Conservation (phyloP, 495 filamentous ascomycete genomes). For the Aspergillus haitiensis region DNA sequence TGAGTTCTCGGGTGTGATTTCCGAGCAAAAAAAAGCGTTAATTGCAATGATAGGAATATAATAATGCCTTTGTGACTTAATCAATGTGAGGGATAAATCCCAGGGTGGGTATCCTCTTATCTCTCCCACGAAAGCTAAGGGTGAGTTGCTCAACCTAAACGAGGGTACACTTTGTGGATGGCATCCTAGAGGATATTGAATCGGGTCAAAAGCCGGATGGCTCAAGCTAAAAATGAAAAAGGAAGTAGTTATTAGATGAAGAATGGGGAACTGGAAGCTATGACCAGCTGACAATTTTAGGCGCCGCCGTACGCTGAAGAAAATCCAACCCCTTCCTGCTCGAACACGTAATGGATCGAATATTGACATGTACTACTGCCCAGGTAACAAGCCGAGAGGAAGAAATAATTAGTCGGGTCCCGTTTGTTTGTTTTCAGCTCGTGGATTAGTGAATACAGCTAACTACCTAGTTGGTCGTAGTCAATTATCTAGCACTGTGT, state of each 20-base stretch:
- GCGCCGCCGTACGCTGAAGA: background rate
- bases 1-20: background rate
- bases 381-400: no score
- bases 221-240: background rate
- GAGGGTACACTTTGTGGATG: no score
- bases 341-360: constrained; percentile 11
- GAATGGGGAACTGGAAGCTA: background rate
- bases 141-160: no score
- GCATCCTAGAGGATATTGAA: no score
- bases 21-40: background rate
- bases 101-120: background rate
- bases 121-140: no score
- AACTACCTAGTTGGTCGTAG: no score
- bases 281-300: background rate
- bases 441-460: no score
- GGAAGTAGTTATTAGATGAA: background rate
- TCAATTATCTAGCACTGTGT: no score
- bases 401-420: no score
- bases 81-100: background rate
- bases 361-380: no score
- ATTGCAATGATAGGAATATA: background rate
- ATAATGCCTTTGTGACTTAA: constrained; percentile 3
- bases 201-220: background rate
- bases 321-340: background rate
- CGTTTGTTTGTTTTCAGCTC: no score